A percentile compares a stretch with the other conserved stretches of the same genome.
phyloP scores from a whole-genome alignment of 768 basidiomycete species.

The Suillus clintonianus region DNA sequence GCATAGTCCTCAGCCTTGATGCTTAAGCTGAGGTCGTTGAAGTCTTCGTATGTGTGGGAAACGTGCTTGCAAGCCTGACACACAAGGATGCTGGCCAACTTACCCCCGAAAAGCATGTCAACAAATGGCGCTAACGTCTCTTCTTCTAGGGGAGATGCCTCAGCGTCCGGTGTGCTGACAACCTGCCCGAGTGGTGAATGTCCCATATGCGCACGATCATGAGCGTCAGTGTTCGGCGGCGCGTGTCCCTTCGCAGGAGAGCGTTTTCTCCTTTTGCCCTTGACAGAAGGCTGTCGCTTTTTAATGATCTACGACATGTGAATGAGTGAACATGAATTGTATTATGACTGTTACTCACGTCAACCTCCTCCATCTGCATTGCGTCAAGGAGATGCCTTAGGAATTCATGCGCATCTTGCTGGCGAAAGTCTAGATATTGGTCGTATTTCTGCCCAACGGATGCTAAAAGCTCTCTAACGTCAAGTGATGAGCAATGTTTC shows the following conservation, averaged over 20 bases:
- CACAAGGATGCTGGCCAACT: constrained; percentile 87
- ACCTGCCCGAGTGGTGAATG: constrained; percentile 2
- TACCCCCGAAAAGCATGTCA: constrained; percentile 90
- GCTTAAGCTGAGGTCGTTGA: constrained; percentile 89
- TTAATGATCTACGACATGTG: constrained; percentile 67
- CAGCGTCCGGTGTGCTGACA: neutral
- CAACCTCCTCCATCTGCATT: constrained; percentile 93
- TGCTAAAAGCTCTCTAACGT: constrained; percentile 57
- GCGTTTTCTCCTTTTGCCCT: constrained; percentile 29
- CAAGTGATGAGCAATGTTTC: neutral
- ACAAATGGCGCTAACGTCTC: constrained; percentile 69
- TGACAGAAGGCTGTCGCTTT: constrained; percentile 57
- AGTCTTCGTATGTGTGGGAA: constrained; percentile 91
- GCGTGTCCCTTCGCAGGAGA: neutral
- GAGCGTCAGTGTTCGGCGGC: neutral
- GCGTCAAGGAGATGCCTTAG: constrained; percentile 86
- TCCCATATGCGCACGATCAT: neutral
- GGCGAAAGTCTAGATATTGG: constrained; percentile 92
- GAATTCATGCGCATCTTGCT: constrained; percentile 96
- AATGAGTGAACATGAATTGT: constrained; percentile 4
- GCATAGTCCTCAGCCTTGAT: constrained; percentile 82
- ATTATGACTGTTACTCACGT: constrained; percentile 50
- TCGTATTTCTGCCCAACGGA: constrained; percentile 84
- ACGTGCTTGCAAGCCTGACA: constrained; percentile 94
- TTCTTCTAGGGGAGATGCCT: constrained; percentile 34